Evolutionary conservation across 371 early-diverging fungal genomes (phyloP), one percentile per base, ranked within the genome.

Genomic region (Fennellomyces sp.): DNA sequence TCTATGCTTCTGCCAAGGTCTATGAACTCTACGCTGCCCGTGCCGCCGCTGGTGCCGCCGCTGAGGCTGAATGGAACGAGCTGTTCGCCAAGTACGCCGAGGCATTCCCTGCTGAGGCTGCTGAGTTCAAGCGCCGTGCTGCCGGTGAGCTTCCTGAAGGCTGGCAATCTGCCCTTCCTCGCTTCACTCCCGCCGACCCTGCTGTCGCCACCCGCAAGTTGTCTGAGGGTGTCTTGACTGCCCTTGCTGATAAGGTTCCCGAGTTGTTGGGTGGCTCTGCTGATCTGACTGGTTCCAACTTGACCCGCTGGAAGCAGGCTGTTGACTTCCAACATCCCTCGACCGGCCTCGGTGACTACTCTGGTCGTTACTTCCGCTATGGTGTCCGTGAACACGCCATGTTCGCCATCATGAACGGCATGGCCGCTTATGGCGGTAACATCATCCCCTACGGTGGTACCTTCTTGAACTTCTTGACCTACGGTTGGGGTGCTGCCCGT

Each of bases 311-410:
- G 92, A 93, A 94, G 81, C 75, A 72, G 12, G 91, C 92, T 31
- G 87, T 81, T n/a, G 97, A 95, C 65, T 97, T 98, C 84, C 95
- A 95, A 72, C 84, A 78, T n/a, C 66, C 78, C 33, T 68, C 76
- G 31, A 87, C 88, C 36, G 72, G 72, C 1, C 73, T 92, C 53
- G 97, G 96, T 61, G 81, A 83, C 56, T 92, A 91, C 63, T 69
- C 81, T 49, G 99, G 99, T 30, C 91, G 95, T 31, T 98, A 97
- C 75, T 64, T 99, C 63, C 92, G 95, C 55, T 99, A 86, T 73
- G 99, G 99, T 80, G 97, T 99, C 51, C 93, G 99, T 76, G 99
- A 99, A 80, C 99, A 99, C 78, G 97, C 90, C 49, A 99, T 99
- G 99, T 91, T 91, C 52, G 98, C 94, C 49, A 87, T 94, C 62